A percentile compares a stretch with the other conserved stretches of the same genome.
phyloP scores from a whole-genome alignment of 306 rosid species.

The Herpetospermum pedunculosum region DNA sequence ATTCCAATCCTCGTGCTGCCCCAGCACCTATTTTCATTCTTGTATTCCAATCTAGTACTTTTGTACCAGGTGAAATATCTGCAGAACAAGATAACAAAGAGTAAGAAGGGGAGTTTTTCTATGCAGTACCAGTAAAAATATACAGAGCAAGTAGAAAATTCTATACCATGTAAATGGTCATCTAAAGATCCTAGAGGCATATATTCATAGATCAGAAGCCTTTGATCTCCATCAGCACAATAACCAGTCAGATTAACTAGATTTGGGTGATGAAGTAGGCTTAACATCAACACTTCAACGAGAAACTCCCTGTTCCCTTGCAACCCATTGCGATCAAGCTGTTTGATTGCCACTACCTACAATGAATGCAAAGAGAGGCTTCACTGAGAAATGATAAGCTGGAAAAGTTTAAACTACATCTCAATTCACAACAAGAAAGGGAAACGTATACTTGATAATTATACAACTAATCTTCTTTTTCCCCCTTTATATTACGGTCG shows the following conservation, averaged over 20 bases:
- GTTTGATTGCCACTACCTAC: constrained; percentile 84
- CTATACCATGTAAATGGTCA: constrained; percentile 77
- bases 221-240: constrained; percentile 96
- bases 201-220: constrained; percentile 88
- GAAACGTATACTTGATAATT: neutral
- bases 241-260: constrained; percentile 89
- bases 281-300: constrained; percentile 85
- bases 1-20: constrained; percentile 81
- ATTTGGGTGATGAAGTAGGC: constrained; percentile 89
- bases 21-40: constrained; percentile 93
- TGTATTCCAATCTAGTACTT: constrained; percentile 73
- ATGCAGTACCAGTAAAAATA: neutral
- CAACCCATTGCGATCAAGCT: constrained; percentile 82
- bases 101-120: neutral
- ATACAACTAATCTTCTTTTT: neutral
- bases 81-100: constrained; percentile 8
- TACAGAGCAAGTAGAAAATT: neutral
- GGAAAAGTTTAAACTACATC: too few relatives aligned
- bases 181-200: constrained; percentile 91
- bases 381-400: too few relatives aligned
- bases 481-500: neutral
- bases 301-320: constrained; percentile 97
- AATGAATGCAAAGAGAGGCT: constrained; percentile 18
- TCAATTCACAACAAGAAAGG: too few relatives aligned
- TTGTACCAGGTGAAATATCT: constrained; percentile 66